Percentiles rank a stretch among this genome's conserved stretches.
These are phyloP conservation scores for Ogataea paraovalis DNA, from an alignment of 805 yeast species.

Conservation along the genomic window DNA sequence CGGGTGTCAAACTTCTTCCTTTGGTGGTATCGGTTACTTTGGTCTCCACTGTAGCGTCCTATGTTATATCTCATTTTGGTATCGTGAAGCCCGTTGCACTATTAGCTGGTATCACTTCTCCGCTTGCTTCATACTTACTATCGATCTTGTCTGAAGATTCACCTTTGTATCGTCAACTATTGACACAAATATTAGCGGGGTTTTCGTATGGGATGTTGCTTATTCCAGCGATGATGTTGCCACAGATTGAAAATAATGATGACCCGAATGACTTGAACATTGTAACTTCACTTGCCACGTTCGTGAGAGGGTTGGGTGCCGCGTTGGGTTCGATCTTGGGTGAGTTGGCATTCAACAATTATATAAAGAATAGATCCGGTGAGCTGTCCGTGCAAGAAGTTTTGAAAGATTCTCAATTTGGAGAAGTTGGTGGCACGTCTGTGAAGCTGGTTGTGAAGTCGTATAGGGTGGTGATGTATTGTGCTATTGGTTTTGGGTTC, in stretches of 20 bases:
- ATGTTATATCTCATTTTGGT: constrained; percentile 34
- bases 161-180: constrained; percentile 35
- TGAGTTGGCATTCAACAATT: constrained; percentile 34
- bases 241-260: constrained; percentile 43
- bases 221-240: constrained; percentile 41
- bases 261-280: constrained; percentile 40
- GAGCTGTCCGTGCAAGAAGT: constrained; percentile 2
- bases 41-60: constrained; percentile 38
- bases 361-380: constrained; percentile 5
- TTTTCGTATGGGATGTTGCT: constrained; percentile 43
- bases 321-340: constrained; percentile 43
- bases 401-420: constrained; percentile 3
- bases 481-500: constrained; percentile 17
- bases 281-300: constrained; percentile 44
- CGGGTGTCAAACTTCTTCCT: constrained; percentile 47
- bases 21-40: constrained; percentile 41
- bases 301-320: constrained; percentile 45
- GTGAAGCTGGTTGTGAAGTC: constrained; percentile 12
- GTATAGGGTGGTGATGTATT: constrained; percentile 17
- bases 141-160: constrained; percentile 39
- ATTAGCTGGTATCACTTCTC: constrained; percentile 35
- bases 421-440: background rate
- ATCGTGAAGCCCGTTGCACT: constrained; percentile 40
- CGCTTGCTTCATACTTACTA: constrained; percentile 44
- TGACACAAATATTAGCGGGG: constrained; percentile 45